Conservation (phyloP, 2,329 filamentous ascomycete genomes). For the Venturia nashicola region DNA sequence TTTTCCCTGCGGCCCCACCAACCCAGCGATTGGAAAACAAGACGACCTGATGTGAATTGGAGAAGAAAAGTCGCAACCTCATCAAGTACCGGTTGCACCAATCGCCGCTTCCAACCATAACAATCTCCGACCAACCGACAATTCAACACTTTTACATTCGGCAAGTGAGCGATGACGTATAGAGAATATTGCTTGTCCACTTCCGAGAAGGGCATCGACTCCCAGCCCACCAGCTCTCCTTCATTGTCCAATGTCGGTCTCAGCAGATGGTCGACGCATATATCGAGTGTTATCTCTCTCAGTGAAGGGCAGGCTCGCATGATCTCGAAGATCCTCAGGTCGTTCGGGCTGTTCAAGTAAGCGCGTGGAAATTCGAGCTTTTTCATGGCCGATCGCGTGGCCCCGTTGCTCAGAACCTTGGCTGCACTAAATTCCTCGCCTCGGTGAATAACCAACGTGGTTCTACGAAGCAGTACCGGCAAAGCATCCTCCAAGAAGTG, state of each 20-base stretch:
- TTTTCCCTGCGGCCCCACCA: neutral
- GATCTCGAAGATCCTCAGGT: neutral
- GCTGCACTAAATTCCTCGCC: neutral
- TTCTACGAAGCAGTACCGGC: neutral
- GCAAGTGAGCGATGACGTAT: neutral
- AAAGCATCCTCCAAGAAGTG: neutral
- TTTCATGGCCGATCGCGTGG: neutral
- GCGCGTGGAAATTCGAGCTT: neutral
- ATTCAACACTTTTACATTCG: neutral
- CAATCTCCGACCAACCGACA: neutral
- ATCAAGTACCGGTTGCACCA: neutral
- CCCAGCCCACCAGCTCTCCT: neutral
- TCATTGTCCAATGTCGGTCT: neutral
- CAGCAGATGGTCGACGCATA: neutral
- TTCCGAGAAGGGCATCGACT: neutral
- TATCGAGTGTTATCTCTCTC: neutral
- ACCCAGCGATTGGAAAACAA: neutral
- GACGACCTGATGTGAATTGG: neutral
- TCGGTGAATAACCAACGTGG: neutral
- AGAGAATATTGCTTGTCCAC: neutral
- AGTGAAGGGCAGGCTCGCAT: neutral
- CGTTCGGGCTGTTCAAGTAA: neutral
- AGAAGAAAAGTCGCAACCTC: neutral
- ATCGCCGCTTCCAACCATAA: neutral
- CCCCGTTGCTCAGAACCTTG: neutral